A percentile compares a stretch with the other conserved stretches of the same genome.
Evolutionary conservation across 306 rosid genomes (phyloP).

Genomic region (Arachis stenosperma): DNA sequence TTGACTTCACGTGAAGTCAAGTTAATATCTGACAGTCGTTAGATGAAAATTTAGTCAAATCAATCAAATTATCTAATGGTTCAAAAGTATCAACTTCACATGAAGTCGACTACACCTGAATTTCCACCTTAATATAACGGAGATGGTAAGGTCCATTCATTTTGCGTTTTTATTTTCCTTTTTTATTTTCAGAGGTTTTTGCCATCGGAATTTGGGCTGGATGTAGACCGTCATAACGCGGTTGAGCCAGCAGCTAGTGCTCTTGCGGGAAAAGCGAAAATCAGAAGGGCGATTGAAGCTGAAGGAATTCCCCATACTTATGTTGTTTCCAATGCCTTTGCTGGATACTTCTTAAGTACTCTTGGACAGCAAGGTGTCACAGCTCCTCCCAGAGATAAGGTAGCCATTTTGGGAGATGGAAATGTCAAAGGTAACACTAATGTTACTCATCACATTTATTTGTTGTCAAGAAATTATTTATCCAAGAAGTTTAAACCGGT

Average conservation of each 20-base stretch:
- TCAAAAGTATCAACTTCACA: no score
- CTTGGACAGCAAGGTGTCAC: constrained; percentile 31
- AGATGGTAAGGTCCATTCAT: no score
- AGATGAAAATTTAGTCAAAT: no score
- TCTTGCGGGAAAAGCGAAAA: constrained; percentile 13
- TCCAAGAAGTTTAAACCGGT: no score
- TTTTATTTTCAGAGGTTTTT: constrained; percentile 20
- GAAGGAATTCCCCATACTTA: constrained; percentile 39
- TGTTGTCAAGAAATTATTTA: no score
- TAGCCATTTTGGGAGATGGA: constrained; percentile 41
- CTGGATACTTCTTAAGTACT: constrained; percentile 4
- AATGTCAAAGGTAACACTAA: constrained; percentile 33
- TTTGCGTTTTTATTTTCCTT: no score
- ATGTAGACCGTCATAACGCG: constrained; percentile 29
- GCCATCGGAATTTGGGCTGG: constrained; percentile 43
- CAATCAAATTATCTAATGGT: no score
- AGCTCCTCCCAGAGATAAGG: constrained; percentile 34
- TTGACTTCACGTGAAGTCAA: no score
- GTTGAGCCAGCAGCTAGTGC: constrained; percentile 18
- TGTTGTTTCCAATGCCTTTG: constrained; percentile 19
- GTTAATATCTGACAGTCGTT: no score
- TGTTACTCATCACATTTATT: no score
- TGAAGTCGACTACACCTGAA: no score
- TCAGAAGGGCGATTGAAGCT: constrained; percentile 37
- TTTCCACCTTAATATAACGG: no score